phyloP scores from a whole-genome alignment of 176 grass and related monocot genomes.

The Oryza rufipogon region DNA sequence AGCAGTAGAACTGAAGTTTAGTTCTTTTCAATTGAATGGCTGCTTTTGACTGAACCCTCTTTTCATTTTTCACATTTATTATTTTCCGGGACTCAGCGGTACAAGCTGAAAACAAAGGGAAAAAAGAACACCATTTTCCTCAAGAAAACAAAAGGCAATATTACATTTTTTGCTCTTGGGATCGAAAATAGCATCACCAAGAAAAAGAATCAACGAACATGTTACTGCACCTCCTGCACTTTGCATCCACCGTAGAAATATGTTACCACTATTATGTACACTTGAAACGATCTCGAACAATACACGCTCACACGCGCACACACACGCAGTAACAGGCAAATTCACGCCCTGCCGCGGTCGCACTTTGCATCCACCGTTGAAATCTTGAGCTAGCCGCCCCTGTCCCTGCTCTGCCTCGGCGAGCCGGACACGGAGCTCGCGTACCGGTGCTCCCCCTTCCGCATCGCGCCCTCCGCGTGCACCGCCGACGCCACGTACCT shows the following conservation, averaged over 20 bases:
- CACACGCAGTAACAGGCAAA: background rate
- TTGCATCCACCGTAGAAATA: no score
- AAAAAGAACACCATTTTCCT: background rate
- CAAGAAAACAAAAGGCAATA: background rate
- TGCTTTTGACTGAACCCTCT: background rate
- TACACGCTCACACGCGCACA: background rate
- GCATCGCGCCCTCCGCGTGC: conserved; percentile 10
- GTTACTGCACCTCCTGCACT: background rate
- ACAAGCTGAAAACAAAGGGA: background rate
- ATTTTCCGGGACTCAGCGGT: background rate
- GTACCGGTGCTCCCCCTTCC: conserved; percentile 6
- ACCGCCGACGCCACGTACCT: conserved; percentile 22
- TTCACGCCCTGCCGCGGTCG: background rate
- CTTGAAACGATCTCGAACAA: background rate
- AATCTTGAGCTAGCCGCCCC: conserved; percentile 28
- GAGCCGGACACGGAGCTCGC: conserved; percentile 49
- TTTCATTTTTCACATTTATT: background rate
- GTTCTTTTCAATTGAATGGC: background rate
- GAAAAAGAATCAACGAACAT: conserved; percentile 40
- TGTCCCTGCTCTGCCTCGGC: conserved; percentile 39
- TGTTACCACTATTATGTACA: conserved; percentile 32
- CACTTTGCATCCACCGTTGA: background rate
- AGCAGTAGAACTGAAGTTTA: no score
- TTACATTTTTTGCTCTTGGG: background rate
- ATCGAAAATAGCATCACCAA: conserved; percentile 13